Conservation (phyloP, 2,329 filamentous ascomycete species). For the Neonectria sp. region DNA sequence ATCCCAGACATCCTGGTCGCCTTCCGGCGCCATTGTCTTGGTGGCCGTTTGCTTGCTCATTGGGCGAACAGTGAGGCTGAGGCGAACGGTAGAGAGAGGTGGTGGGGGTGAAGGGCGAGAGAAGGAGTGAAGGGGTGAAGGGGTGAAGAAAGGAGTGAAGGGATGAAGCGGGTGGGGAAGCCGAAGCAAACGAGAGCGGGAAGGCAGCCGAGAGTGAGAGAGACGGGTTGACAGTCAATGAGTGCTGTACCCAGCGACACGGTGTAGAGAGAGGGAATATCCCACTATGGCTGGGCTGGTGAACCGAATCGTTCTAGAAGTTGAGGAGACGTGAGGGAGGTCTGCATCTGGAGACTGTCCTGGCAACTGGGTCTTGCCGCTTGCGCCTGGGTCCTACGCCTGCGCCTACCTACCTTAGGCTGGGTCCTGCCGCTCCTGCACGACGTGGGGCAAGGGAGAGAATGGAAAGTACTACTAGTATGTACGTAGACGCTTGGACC, state of each 20-base stretch:
- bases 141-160: conserved; percentile 1
- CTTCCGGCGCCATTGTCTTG: conserved; percentile 39
- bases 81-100: conserved; percentile 1
- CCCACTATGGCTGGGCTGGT: conserved; percentile 14
- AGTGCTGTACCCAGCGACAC: conserved; percentile 24
- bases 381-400: no score
- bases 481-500: conserved; percentile 42
- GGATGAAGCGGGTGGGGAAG: conserved; percentile 12
- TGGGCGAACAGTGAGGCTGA: conserved; percentile 15
- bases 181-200: conserved; percentile 24
- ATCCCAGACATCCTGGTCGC: conserved; percentile 56
- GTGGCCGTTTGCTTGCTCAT: conserved; percentile 43
- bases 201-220: conserved; percentile 26
- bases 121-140: neutral
- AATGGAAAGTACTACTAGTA: neutral
- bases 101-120: neutral
- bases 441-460: conserved; percentile 41
- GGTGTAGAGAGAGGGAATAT: conserved; percentile 26
- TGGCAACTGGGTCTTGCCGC: conserved; percentile 14
- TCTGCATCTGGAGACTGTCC: conserved; percentile 17
- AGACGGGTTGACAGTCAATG: conserved; percentile 20
- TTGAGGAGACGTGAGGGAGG: conserved; percentile 18
- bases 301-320: conserved; percentile 44
- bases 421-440: conserved; percentile 21
- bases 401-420: neutral